Base-by-base conservation (phyloP, 192 early-diverging fungal species). In the Rhizophagus clarus region DNA sequence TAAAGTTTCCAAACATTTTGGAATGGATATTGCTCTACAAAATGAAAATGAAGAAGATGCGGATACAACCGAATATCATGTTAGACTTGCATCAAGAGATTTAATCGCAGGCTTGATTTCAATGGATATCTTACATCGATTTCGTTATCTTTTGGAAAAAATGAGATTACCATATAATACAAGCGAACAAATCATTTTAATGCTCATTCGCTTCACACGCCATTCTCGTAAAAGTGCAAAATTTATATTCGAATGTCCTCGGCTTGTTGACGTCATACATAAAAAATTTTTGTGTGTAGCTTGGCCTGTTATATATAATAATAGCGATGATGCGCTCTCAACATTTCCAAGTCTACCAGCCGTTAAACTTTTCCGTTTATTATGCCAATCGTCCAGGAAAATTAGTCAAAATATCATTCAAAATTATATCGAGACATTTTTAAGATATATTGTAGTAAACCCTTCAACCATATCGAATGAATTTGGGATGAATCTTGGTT, bases 111-210 rank as follows among this genome's bases (percentile, higher is more conserved):
- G 89, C 26, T 72, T 94, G n/a, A 66, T 94, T 11, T 73, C 81
- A n/a, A 93, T 91, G 84, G 84, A 91, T 74, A 82, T 94, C 34
- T 71, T 91, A 20, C 81, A 84, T 28, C 86, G 92, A 31, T 62
- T 93, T 22, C 80, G 84, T 5, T 94, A 91, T 77, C 79, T 94
- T 6, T 63, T 94, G 20, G 83, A 84, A 1, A 79, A 81, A 10
- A 72, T 80, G 8, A 82, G 83, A 31, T 82, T 85, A 7, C 80
- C 87, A 51, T 60, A 75, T 0, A 63, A 61, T 34, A 80, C 87
- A 1, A 84, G 85, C 10, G 72, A 81, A 10, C 87, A 85, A 66
- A 76, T 93, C 4, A 24, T 92, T 11, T 70, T 81, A 31, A 88
- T 91, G n/a, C 64, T 91, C 20, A 72, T 86, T 11, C 81, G 85